Evolutionary conservation across 2,329 filamentous ascomycete genomes (phyloP).

Genomic region (Colletotrichum navitas): DNA sequence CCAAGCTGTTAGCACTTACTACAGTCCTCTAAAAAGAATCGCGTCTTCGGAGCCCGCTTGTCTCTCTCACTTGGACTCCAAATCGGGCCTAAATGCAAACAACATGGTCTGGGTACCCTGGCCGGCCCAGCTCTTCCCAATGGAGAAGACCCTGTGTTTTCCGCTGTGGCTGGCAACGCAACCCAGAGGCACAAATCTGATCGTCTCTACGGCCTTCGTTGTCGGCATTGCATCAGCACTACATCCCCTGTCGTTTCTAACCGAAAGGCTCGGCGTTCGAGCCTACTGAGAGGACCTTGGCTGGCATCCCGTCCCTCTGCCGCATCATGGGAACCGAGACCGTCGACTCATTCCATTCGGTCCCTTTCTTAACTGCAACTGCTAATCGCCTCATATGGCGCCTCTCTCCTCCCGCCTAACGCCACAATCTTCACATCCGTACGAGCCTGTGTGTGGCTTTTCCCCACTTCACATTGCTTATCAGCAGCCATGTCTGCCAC

Average conservation of each 20-base stretch:
- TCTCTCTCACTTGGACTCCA: not conserved
- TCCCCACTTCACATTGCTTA: conserved; percentile 21
- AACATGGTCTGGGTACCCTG: not conserved
- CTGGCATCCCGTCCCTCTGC: not conserved
- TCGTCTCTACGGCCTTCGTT: conserved; percentile 22
- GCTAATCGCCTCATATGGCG: conserved; percentile 36
- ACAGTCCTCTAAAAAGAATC: conserved; percentile 12
- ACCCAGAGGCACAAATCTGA: conserved; percentile 17
- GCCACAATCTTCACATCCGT: conserved; percentile 21
- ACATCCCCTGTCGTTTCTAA: conserved; percentile 1
- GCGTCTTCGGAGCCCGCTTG: conserved; percentile 8
- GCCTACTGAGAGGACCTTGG: not conserved
- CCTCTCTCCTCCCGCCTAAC: conserved; percentile 30
- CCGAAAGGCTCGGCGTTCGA: conserved; percentile 12
- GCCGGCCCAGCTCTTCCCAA: conserved; percentile 1
- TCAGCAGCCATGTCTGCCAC: conserved; percentile 1
- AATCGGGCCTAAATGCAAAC: not conserved
- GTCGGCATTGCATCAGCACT: conserved; percentile 20
- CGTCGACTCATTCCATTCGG: not conserved
- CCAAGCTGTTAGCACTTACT: conserved; percentile 30
- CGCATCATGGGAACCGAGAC: conserved; percentile 3
- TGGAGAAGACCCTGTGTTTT: not conserved
- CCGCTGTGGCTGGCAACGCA: not conserved
- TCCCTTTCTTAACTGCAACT: not conserved
- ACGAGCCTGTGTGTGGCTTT: conserved; percentile 30